A percentile compares a stretch with the other conserved stretches of the same genome.
These are phyloP conservation scores for Podospora pseudocomata DNA, from an alignment of 495 filamentous ascomycete genomes.

Conservation along the genomic window DNA sequence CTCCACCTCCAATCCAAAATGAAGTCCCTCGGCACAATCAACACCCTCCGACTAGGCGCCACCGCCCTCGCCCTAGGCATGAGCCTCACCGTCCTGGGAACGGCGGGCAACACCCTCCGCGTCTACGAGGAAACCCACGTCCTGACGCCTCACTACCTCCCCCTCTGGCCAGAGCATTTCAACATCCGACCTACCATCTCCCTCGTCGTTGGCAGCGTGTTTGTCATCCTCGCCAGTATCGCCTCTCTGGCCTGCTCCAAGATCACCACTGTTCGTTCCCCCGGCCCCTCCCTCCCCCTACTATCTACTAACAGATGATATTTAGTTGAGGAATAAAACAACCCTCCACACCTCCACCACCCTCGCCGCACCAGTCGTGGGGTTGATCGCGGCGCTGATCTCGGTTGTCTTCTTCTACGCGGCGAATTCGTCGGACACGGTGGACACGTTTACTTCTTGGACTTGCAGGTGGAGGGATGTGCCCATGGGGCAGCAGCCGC, in stretches of 20 bases:
- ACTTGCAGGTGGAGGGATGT: conserved; percentile 50
- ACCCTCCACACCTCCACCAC: conserved; percentile 38
- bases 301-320: not conserved
- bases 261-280: conserved; percentile 34
- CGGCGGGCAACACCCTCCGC: conserved; percentile 45
- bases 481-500: conserved; percentile 43
- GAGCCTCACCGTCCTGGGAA: conserved; percentile 47
- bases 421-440: conserved; percentile 45
- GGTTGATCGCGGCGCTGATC: conserved; percentile 46
- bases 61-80: conserved; percentile 48
- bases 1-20: conserved; percentile 35
- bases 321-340: conserved; percentile 42
- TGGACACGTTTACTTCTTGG: conserved; percentile 52
- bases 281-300: conserved; percentile 2
- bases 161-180: conserved; percentile 52
- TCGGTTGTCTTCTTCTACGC: conserved; percentile 52
- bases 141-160: conserved; percentile 33
- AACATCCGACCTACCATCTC: conserved; percentile 50
- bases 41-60: conserved; percentile 42
- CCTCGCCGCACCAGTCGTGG: conserved; percentile 39
- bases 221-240: conserved; percentile 44
- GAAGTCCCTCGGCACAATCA: conserved; percentile 35
- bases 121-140: conserved; percentile 51
- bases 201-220: conserved; percentile 42
- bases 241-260: conserved; percentile 43